Base-by-base conservation (phyloP, 1,139 yeast species). In the Scheffersomyces lignicola region DNA sequence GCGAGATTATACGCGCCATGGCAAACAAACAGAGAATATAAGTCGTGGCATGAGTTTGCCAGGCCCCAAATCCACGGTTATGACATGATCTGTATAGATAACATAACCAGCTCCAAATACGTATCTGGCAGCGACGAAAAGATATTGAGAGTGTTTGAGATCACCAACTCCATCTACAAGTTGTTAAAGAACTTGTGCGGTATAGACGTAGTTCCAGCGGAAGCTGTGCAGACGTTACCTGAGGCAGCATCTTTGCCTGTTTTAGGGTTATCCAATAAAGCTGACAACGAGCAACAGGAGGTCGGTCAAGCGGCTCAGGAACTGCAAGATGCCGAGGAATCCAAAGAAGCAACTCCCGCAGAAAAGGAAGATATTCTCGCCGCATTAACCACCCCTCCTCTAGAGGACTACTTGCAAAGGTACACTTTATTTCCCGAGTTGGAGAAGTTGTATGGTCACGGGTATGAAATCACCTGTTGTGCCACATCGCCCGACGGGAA, bases 21-120 rank as follows among this genome's bases (percentile, higher is more conserved):
- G 84, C 49, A 47, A 4, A 47, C 46, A 7, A 55, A 63, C 6
- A 59, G 69, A 38, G 36, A 42, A 3, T 29, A 28, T 3, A 38
- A 40, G n/a, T 65, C 78, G 1, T 89, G 96, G 96, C 85, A 83
- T 54, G 99, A 94, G 56, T 81, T 92, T 58, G 88, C 96, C 1
- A 75, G 99, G 48, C 98, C 98, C 0, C 99, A 94, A 56, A 92
- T 94, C 44, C 99, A 94, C 58, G 99, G 99, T 9, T 94, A 88
- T 54, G 97, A 94, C 56, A 89, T 94, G 97, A 75, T 87, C 29
- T 81, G 95, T 45, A 68, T 86, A n/a, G 80, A 80, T 32, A 72
- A 83, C 14, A 59, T 92, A 16, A 62, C 76, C 15, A 61, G 71
- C 29, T 69, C 84, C 1, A 68, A 76, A 41, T 90, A 86, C 62